Conservation (phyloP, 2,329 filamentous ascomycete species). For the Lecanosticta acicola region DNA sequence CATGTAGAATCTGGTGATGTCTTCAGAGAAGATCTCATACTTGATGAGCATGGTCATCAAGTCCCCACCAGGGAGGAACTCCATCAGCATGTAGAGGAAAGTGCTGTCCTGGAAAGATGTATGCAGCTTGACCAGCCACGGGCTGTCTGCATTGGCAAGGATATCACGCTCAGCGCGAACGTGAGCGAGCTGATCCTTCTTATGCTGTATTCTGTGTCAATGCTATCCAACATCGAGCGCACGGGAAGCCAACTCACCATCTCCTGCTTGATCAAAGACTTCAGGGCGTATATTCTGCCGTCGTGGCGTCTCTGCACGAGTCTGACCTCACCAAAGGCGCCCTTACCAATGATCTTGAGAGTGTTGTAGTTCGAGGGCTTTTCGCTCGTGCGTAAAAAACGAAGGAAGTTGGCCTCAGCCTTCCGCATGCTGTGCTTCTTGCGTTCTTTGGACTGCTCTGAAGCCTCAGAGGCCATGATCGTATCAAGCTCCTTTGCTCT, state of each 20-base stretch:
- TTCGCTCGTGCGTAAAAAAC: slow-evolving; percentile 89
- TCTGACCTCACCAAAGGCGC: slow-evolving; percentile 97
- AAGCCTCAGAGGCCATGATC: slow-evolving; percentile 68
- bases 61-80: slow-evolving; percentile 96
- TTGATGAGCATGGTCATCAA: slow-evolving; percentile 99
- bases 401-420: slow-evolving; percentile 86
- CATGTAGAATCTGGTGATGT: slow-evolving; percentile 99
- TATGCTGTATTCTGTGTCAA: slow-evolving; percentile 55
- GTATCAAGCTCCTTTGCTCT: slow-evolving; percentile 91
- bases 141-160: slow-evolving; percentile 96
- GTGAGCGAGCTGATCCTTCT: slow-evolving; percentile 95
- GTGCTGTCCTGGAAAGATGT: slow-evolving; percentile 96
- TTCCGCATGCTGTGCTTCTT: slow-evolving; percentile 79
- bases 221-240: neutral
- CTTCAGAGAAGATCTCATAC: slow-evolving; percentile 98
- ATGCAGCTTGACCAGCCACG: slow-evolving; percentile 97
- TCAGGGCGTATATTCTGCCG: slow-evolving; percentile 95
- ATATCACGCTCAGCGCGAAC: slow-evolving; percentile 97
- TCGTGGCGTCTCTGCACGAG: slow-evolving; percentile 94
- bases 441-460: slow-evolving; percentile 70
- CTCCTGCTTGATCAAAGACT: slow-evolving; percentile 96
- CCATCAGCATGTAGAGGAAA: slow-evolving; percentile 99
- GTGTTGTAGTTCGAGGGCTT: slow-evolving; percentile 92
- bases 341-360: slow-evolving; percentile 97
- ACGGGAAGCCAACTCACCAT: slow-evolving; percentile 55